Evolutionary conservation across 495 filamentous ascomycete species (phyloP), one percentile per base, ranked within the genome.

Genomic region (Penicillium lividum): DNA sequence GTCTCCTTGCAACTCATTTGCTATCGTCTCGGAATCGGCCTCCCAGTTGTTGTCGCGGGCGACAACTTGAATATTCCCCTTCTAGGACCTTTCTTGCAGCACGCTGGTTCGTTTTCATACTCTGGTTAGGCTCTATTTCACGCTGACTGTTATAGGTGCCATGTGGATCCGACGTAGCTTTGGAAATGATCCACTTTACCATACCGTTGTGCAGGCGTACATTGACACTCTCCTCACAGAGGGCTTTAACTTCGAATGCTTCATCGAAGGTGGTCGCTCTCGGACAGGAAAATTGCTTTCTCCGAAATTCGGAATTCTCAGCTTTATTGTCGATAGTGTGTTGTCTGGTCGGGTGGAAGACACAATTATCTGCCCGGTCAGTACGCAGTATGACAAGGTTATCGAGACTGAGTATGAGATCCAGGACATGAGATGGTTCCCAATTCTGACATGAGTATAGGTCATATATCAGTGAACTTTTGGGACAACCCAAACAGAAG

Each of bases 301-400:
- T 0, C 94, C 94, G 0, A 97, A 97, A 66, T 97, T 97, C 61
- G 94, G 94, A n/a, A 98, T 98, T 48, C 72, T 98, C 4, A 89
- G 84, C 66, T 98, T 96, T 66, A 85, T 98, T 28, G 73, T 98
- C 8, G 93, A 98, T 67, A 92, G 90, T 65, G 75, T 98, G 4
- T 73, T 97, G 3, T 92, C 88, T 6, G 92, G 93, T n/a, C 81
- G 91, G 1, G 90, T 96, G 3, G 79, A 93, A 54, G 94, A 98
- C 70, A 89, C 91, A 15, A 89, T 95, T 29, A 88, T 98, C 45
- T 96, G 92, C 63, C 93, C 93, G 3, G 94, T 98, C 30, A 93
- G 89, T 69, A 96, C 92, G 2, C 94, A 98, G 66, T 98, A 98
- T 68, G 94, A 98, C 80, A 98, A 97, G 64, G 94, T 98, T 49